Evolutionary conservation across 2,329 filamentous ascomycete species (phyloP), one percentile per base, ranked within the genome.

Genomic region (Fusarium sp.): DNA sequence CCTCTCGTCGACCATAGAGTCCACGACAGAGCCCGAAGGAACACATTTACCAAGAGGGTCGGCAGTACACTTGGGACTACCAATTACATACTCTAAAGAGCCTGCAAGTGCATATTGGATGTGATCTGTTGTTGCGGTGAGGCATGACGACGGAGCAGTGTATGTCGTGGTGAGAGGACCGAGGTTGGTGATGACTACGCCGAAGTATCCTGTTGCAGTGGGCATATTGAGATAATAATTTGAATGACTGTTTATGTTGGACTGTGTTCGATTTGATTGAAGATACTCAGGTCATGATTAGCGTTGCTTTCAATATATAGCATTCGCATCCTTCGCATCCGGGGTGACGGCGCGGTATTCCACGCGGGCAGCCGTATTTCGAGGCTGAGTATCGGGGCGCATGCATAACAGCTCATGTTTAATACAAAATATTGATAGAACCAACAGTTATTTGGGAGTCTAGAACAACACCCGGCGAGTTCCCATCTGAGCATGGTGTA

Each of bases 141-240:
- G 51, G 46, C 75, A 77, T 15, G 70, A 62, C 0, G 69, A 38
- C 0, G 73, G 71, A 14, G 72, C 62, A 2, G 73, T 73, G 51
- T 71, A 77, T n/a, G 67, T 73, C 3, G 75, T 74, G 26, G 74
- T 77, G 14, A 77, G 53, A 4, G 73, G 75, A 7, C 76, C 74
- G 21, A 76, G 21, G 49, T 77, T 77, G 52, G 68, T 72, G 52
- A 76, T 51, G 17, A 62, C 49, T 4, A 52, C 48, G 2, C 68
- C 70, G 34, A 70, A 72, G 39, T 58, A 65, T 23, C 69, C 45
- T 9, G 71, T 76, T 3, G 56, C 46, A 9, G 69, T 63, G 3
- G 74, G 72, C 74, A 76, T 76, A 1, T 26, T 70, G 59, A 10
- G 7, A 6, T 11, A 21, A 11, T 1, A 4, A 4, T 6, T 17